Evolutionary conservation across 1,284 basidiomycete species (phyloP), one percentile per base, ranked within the genome.

Genomic region (Heterobasidion irregulare): DNA sequence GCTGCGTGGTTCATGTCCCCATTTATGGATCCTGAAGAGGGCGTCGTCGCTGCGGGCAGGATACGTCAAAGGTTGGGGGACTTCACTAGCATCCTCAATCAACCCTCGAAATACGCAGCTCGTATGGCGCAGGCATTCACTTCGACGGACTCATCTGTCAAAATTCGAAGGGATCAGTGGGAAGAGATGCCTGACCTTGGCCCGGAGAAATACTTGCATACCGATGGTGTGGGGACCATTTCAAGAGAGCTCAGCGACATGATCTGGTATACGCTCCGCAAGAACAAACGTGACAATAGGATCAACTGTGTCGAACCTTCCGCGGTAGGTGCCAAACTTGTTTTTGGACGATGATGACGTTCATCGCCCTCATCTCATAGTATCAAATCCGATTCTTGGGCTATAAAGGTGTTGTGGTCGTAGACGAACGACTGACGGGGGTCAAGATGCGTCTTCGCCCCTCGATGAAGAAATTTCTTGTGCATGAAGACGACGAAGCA

Each of bases 121-220:
- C 75, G 90, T 26, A 71, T 92, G 60, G 84, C 86, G 9, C 90
- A 90, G 68, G 86, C 87, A 0, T 92, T 92, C 63, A 87, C 86
- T 0, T 80, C 84, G 1, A 92, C 89, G 2, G 80, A 86, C 60
- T 78, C 80, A 0, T 84, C 85, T 1, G 75, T 89, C 32, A 65
- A 65, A 32, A 77, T 92, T 44, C 52, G 56, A 6, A 66, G 65
- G n/a, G 59, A 70, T 41, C 72, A 88, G 59, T 86, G 83, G 82
- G 75, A 78, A 53, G 72, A 76, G 58, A 50, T 50, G 49, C 72
- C 84, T 16, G 65, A 67, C 0, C 32, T 46, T 10, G 65, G 86
- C 5, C 63, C 60, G 19, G 63, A 75, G 60, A 10, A 71, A 76
- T 52, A 50, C 12, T 65, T 75, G 9, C 85, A 86, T 63, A 89